Base-by-base conservation (phyloP, 1,139 yeast genomes). In the Suhomyces bokatorum region DNA sequence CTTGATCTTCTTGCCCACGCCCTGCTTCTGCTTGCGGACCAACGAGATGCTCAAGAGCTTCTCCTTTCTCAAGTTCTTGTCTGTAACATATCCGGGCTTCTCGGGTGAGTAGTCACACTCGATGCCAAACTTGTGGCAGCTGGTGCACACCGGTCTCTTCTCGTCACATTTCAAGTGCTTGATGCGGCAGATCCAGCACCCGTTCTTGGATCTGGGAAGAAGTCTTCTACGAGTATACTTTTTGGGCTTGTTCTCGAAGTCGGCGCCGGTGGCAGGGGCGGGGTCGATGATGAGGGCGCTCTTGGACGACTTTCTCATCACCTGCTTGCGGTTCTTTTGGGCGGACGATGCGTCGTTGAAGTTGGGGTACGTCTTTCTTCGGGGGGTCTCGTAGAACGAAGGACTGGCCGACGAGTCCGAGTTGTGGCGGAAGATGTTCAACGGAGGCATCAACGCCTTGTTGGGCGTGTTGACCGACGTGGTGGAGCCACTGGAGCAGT, bases 181-280 rank as follows among this genome's bases (percentile, higher is more conserved):
- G 45, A 75, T 70, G 42, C 80, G 64, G 52, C 81, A 77, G 40
- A 73, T 70, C 77, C 76, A 76, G 53, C 81, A 76, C 0, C 80
- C 81, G 33, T 60, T 67, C 45, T 69, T 70, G 6, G 77, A 69
- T 39, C 79, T 56, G 3, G 77, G 77, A 46, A 72, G 63, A 30
- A 70, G 56, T 45, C 77, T 64, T 53, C 74, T 64, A 42, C 78
- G 60, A 14, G 76, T 73, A 49, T 70, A 62, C 50, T 72, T 73
- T 49, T 69, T 70, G 14, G 64, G 62, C 47, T 56, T 50, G 39
- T 27, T 32, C 6, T 45, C 53, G 38, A 34, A 17, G 10, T 26
- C 34, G 6, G 39, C 20, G 11, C 22, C 24, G 12, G 29, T 32
- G 5, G 43, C 29, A 26, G 33, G 34, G 3, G 27, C 41, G 8